Evolutionary conservation across 2,329 filamentous ascomycete genomes (phyloP).

Genomic region (Penicillium occitanis): DNA sequence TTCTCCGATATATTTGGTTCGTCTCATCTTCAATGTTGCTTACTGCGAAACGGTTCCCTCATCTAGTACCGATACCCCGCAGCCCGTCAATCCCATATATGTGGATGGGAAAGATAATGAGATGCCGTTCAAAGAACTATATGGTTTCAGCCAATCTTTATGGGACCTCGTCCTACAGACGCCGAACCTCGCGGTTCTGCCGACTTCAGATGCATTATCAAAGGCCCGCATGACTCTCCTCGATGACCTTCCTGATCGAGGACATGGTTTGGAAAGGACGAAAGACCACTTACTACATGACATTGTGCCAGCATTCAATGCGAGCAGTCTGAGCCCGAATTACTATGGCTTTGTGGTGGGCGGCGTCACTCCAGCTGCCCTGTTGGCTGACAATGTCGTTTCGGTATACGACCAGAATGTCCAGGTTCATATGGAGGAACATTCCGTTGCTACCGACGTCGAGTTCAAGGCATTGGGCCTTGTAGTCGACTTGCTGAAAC

Average conservation of each 20-base stretch:
- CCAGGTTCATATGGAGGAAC: slow-evolving; percentile 73
- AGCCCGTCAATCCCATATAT: slow-evolving; percentile 7
- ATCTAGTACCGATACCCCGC: slow-evolving; percentile 7
- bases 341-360: slow-evolving; percentile 93
- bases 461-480: slow-evolving; percentile 72
- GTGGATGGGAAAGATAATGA: background rate
- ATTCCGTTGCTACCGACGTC: slow-evolving; percentile 73
- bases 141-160: slow-evolving; percentile 28
- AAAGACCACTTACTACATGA: slow-evolving; percentile 42
- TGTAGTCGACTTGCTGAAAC: slow-evolving; percentile 64
- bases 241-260: slow-evolving; percentile 29
- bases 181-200: slow-evolving; percentile 35
- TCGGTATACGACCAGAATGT: slow-evolving; percentile 80
- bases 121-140: slow-evolving; percentile 23
- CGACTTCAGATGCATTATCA: slow-evolving; percentile 30
- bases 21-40: background rate
- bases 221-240: slow-evolving; percentile 38
- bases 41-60: background rate
- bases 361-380: slow-evolving; percentile 73
- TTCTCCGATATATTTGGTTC: background rate
- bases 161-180: slow-evolving; percentile 34
- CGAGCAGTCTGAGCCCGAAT: slow-evolving; percentile 61
- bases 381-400: slow-evolving; percentile 81
- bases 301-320: slow-evolving; percentile 61
- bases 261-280: slow-evolving; percentile 34